A percentile compares a stretch with the other conserved stretches of the same genome.
Conservation (phyloP, 805 yeast genomes). For the Sugiyamaella smithiae region DNA sequence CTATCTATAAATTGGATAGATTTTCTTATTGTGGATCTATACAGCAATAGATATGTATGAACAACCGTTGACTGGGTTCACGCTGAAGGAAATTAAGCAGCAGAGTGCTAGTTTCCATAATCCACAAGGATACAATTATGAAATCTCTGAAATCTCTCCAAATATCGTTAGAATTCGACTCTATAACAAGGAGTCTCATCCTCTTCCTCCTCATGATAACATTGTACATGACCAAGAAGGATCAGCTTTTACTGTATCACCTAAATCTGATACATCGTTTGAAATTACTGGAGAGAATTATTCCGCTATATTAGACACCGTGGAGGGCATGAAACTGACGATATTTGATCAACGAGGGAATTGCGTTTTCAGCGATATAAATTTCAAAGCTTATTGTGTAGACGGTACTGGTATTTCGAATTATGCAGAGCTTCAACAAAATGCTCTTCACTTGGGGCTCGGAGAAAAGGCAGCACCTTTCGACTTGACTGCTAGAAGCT, state of each 20-base stretch:
- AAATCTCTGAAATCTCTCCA: background rate
- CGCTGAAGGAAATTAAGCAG: background rate
- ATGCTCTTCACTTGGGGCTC: constrained; percentile 6
- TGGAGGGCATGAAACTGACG: background rate
- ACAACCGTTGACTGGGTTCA: background rate
- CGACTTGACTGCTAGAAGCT: constrained; percentile 6
- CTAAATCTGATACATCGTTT: background rate
- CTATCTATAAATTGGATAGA: too few relatives aligned
- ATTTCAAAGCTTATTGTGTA: background rate
- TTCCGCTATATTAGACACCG: background rate
- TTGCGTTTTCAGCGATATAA: background rate
- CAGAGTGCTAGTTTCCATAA: background rate
- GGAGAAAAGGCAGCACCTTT: constrained; percentile 11
- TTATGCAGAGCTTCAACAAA: background rate
- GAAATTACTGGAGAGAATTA: background rate
- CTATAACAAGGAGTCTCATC: constrained; percentile 13
- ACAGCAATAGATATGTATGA: background rate
- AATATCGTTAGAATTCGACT: background rate
- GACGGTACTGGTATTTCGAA: constrained; percentile 8
- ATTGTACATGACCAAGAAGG: background rate
- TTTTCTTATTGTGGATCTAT: too few relatives aligned
- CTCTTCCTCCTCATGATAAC: constrained; percentile 11
- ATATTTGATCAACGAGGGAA: background rate
- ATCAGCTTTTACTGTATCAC: background rate
- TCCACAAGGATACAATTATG: background rate